Percentiles rank a stretch among this genome's conserved stretches.
Conservation (phyloP, 495 filamentous ascomycete species). For the Diplogelasinospora grovesii region DNA sequence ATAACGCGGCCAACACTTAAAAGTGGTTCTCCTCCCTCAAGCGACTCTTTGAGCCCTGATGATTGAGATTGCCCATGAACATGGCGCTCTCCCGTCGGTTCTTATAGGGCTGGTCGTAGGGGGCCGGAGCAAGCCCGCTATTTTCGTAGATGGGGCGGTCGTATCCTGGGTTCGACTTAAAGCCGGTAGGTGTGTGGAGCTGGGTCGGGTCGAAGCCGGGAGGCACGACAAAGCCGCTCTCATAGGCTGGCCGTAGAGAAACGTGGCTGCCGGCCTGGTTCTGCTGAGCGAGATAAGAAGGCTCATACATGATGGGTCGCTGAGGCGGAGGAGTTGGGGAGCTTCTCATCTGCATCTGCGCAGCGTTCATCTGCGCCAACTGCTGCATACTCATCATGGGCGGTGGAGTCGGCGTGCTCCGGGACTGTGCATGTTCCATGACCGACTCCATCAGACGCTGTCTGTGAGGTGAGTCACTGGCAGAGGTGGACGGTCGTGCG, state of each 20-base stretch:
- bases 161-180: conserved; percentile 26
- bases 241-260: conserved; percentile 36
- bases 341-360: conserved; percentile 25
- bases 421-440: conserved; percentile 23
- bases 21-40: conserved; percentile 37
- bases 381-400: conserved; percentile 26
- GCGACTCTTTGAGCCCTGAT: conserved; percentile 40
- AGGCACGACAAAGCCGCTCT: conserved; percentile 25
- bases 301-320: conserved; percentile 30
- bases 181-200: conserved; percentile 13
- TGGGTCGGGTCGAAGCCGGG: conserved; percentile 24
- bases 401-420: conserved; percentile 39
- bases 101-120: conserved; percentile 37
- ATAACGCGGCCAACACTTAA: conserved; percentile 4
- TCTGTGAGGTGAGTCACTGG: conserved; percentile 36
- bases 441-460: conserved; percentile 37
- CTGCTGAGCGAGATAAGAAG: conserved; percentile 27
- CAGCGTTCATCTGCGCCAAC: conserved; percentile 30
- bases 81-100: conserved; percentile 40
- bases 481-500: conserved; percentile 36
- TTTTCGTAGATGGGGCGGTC: conserved; percentile 38
- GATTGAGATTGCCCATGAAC: conserved; percentile 40
- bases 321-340: conserved; percentile 38
- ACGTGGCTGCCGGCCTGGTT: conserved; percentile 16
- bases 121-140: conserved; percentile 26